Base-by-base conservation (phyloP, 345 rosid species). In the Atalantia buxifolia region DNA sequence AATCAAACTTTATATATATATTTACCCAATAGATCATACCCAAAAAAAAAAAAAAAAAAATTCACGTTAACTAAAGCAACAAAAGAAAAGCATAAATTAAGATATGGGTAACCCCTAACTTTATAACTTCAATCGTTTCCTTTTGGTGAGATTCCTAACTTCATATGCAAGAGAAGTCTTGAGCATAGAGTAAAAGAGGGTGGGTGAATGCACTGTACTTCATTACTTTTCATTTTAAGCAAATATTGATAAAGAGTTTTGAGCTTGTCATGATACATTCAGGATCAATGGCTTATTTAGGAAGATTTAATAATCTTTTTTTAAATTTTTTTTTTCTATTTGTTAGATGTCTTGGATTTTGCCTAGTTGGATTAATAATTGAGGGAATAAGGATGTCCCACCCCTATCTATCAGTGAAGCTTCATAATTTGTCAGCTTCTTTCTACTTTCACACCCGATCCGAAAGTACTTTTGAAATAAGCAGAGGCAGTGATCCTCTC, bases 321-420 rank as follows among this genome's bases (percentile, higher is more conserved):
- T 4, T 64, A n/a, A n/a, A n/a, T 45, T 7, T 36, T 36, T 36
- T 6, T 6, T 36, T 36, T 36, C 40, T 1, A 36, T 36, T 36
- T 36, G n/a, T 31, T 64, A 48, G 62, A 30, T 42, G 50, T 31
- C 30, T 75, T 65, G 8, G 28, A 4, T 48, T 45, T 57, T 42
- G 50, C 14, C 60, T 59, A 67, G 72, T 66, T 81, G 63, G 68
- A 48, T 62, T 76, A 71, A 83, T 83, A 78, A 87, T 84, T 78
- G 82, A 71, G 45, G 76, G 76, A 38, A 75, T 71, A 66, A 67
- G 60, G 62, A 31, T 60, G 82, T 25, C 81, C 38, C 67, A 31
- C 50, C 50, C 31, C 28, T 16, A 38, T 9, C 6, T 25, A 68
- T 64, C 71, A 1, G 9, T 18, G 87, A 81, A 81, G 68, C 81